Percentiles rank a stretch among this genome's conserved stretches.
Evolutionary conservation across 768 basidiomycete species (phyloP).

Genomic region (Lactifluus volemus): DNA sequence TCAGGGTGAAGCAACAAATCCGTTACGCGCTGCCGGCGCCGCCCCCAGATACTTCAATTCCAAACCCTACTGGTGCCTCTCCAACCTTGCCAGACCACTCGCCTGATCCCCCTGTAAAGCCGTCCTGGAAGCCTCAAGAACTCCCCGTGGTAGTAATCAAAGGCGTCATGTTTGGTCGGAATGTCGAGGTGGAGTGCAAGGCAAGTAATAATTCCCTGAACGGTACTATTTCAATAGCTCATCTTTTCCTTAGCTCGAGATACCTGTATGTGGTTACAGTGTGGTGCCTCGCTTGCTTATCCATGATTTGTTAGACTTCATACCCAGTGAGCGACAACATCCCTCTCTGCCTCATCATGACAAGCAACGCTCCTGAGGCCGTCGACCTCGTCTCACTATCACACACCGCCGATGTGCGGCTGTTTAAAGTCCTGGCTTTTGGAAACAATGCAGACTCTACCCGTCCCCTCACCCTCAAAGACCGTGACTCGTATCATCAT

Average conservation of each 20-base stretch:
- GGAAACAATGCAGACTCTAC: background rate
- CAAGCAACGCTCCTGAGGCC: background rate
- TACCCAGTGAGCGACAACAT: background rate
- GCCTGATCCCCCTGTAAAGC: background rate
- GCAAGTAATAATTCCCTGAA: background rate
- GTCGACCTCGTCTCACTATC: slow-evolving; percentile 4
- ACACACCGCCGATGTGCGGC: slow-evolving; percentile 1
- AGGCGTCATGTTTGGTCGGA: background rate
- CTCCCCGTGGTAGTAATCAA: background rate
- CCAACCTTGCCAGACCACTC: background rate
- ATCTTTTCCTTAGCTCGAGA: background rate
- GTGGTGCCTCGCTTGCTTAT: background rate
- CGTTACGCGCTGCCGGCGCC: background rate
- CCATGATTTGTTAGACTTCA: background rate
- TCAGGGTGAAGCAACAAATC: background rate
- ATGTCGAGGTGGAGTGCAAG: slow-evolving; percentile 12
- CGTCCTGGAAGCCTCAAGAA: slow-evolving; percentile 1
- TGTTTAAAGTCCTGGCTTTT: slow-evolving; percentile 12
- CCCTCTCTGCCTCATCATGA: slow-evolving; percentile 8
- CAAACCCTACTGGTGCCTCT: background rate
- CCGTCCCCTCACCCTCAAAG: background rate
- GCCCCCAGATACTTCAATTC: background rate
- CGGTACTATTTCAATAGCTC: background rate
- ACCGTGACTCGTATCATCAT: background rate
- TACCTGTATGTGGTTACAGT: background rate